phyloP scores from a whole-genome alignment of 2,329 filamentous ascomycete species.

The Hypoxylon sp. region DNA sequence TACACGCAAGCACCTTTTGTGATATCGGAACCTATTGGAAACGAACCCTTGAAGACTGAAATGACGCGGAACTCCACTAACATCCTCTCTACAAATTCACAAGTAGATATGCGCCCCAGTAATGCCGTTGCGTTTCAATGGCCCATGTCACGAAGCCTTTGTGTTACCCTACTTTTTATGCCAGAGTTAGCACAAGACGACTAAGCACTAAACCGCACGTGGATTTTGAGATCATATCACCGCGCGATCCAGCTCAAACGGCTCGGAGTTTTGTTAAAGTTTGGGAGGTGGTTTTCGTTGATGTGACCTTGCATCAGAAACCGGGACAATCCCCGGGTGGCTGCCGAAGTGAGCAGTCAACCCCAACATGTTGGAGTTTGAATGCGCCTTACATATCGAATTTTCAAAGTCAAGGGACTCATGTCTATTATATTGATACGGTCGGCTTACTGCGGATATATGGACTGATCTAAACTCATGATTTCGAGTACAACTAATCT shows the following conservation, averaged over 20 bases:
- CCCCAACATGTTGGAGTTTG: slow-evolving; percentile 4
- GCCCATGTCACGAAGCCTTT: slow-evolving; percentile 8
- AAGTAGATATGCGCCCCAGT: slow-evolving; percentile 14
- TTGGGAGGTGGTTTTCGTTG: slow-evolving; percentile 40
- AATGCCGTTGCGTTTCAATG: slow-evolving; percentile 8
- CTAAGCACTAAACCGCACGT: slow-evolving; percentile 7
- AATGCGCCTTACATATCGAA: slow-evolving; percentile 13
- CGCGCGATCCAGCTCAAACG: slow-evolving; percentile 3
- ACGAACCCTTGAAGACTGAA: not conserved
- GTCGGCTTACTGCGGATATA: slow-evolving; percentile 22
- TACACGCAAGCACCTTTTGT: not conserved
- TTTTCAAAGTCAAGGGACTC: slow-evolving; percentile 14
- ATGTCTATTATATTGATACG: slow-evolving; percentile 9
- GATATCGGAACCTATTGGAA: not conserved
- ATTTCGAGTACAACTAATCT: slow-evolving; percentile 21
- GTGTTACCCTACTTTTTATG: slow-evolving; percentile 16
- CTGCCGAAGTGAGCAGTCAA: slow-evolving; percentile 25
- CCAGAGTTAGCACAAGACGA: slow-evolving; percentile 9
- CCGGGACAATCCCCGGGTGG: slow-evolving; percentile 32
- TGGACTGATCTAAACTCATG: slow-evolving; percentile 19
- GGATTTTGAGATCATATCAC: slow-evolving; percentile 13
- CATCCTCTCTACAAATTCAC: not conserved
- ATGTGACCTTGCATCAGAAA: slow-evolving; percentile 26
- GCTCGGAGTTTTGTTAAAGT: slow-evolving; percentile 38
- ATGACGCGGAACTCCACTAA: not conserved